Evolutionary conservation across 2,329 filamentous ascomycete species (phyloP).

Genomic region (Monosporascus sp.): DNA sequence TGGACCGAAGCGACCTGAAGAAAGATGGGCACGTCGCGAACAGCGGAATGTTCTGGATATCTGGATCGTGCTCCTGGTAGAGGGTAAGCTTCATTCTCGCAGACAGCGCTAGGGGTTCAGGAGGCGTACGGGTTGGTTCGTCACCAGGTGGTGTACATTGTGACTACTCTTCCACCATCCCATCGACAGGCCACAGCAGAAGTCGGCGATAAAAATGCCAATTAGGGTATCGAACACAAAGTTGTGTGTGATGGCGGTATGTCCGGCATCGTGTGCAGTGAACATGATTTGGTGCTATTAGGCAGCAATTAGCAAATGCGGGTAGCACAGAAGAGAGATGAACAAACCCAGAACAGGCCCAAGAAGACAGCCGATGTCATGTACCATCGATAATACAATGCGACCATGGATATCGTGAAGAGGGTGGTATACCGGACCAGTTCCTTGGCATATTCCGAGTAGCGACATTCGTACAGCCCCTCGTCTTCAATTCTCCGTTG

Average conservation of each 20-base stretch:
- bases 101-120: neutral
- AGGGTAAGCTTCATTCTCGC: constrained; percentile 8
- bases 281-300: constrained; percentile 63
- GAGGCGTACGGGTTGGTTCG: constrained; percentile 49
- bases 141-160: constrained; percentile 63
- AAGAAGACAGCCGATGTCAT: constrained; percentile 51
- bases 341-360: constrained; percentile 55
- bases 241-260: constrained; percentile 56
- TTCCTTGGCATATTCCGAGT: constrained; percentile 55
- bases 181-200: constrained; percentile 60
- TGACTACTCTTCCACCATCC: constrained; percentile 68
- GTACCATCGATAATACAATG: constrained; percentile 49
- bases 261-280: constrained; percentile 60
- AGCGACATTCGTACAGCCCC: constrained; percentile 55
- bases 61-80: constrained; percentile 47
- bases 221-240: constrained; percentile 55
- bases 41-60: constrained; percentile 63
- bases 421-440: constrained; percentile 46
- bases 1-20: constrained; percentile 57
- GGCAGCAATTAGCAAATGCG: constrained; percentile 11
- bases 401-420: constrained; percentile 42
- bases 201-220: constrained; percentile 58
- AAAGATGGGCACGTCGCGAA: constrained; percentile 64
- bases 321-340: neutral
- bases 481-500: constrained; percentile 49